Conservation (phyloP, 768 basidiomycete species). For the Fistulinella prunicolor region DNA sequence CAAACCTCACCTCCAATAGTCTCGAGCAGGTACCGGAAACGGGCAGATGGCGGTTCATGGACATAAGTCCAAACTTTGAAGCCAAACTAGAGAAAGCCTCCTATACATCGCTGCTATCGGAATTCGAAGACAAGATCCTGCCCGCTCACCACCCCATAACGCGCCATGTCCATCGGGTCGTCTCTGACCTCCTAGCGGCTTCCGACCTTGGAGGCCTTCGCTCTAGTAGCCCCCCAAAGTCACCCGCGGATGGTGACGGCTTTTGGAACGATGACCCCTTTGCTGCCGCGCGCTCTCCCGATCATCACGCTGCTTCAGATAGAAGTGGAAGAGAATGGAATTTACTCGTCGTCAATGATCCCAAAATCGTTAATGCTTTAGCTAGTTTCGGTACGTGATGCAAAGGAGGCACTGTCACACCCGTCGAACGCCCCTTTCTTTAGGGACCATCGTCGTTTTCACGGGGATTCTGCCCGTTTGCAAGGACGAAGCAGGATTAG, state of each 20-base stretch:
- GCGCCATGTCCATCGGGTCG: conserved; percentile 66
- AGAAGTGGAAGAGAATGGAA: conserved; percentile 49
- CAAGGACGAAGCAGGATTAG: conserved; percentile 75
- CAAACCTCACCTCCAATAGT: conserved; percentile 36
- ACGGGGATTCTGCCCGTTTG: conserved; percentile 84
- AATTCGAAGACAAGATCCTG: conserved; percentile 56
- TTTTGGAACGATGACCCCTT: conserved; percentile 24
- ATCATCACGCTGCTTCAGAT: conserved; percentile 10
- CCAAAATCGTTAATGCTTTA: conserved; percentile 70
- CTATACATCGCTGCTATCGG: conserved; percentile 42
- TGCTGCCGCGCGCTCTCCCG: conserved; percentile 1
- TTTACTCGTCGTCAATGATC: conserved; percentile 75
- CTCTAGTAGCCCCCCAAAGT: conserved; percentile 8
- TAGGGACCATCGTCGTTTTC: conserved; percentile 80
- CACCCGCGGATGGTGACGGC: conserved; percentile 11
- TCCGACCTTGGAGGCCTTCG: conserved; percentile 66
- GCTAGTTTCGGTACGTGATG: conserved; percentile 57
- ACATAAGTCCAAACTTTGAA: conserved; percentile 58
- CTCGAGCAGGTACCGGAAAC: conserved; percentile 85
- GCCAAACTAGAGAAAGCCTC: conserved; percentile 45
- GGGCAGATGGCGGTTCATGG: conserved; percentile 88
- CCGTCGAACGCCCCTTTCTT: neutral
- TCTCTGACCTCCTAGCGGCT: conserved; percentile 62
- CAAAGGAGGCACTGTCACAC: neutral
- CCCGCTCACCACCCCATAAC: conserved; percentile 66